These are phyloP conservation scores for Eucalyptus coolabah DNA, from an alignment of 345 rosid species.

Conservation along the genomic window DNA sequence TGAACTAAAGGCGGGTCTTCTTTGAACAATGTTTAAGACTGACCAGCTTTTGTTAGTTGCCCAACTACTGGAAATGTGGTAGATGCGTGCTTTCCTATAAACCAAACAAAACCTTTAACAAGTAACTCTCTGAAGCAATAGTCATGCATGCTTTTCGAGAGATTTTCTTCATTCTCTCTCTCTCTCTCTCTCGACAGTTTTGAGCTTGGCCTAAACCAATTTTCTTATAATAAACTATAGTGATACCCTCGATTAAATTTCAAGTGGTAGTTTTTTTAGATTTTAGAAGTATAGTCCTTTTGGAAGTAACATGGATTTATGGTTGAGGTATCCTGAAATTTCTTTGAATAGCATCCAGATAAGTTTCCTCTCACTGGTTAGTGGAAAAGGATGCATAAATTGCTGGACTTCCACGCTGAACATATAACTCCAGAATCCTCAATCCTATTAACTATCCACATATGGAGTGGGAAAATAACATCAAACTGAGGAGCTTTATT, in stretches of 20 bases:
- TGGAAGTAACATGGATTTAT: background rate
- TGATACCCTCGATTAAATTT: background rate
- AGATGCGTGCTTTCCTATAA: background rate
- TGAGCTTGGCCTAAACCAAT: background rate
- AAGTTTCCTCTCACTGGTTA: background rate
- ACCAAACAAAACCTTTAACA: background rate
- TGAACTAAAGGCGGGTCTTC: background rate
- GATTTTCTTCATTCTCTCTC: background rate
- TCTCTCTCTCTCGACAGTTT: background rate
- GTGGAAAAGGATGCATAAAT: background rate
- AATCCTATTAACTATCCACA: background rate
- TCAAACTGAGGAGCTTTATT: background rate
- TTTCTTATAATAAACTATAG: background rate
- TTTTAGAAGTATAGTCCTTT: background rate
- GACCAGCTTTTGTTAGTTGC: background rate
- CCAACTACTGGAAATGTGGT: background rate
- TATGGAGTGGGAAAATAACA: background rate
- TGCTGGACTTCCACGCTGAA: background rate
- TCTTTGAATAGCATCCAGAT: background rate
- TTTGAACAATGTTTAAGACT: background rate
- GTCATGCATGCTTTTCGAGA: background rate
- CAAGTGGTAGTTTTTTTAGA: background rate
- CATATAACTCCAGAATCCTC: background rate
- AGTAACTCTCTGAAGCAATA: background rate
- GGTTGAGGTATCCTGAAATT: background rate